phyloP scores from a whole-genome alignment of 2,329 filamentous ascomycete genomes.

The Alternaria dauci region DNA sequence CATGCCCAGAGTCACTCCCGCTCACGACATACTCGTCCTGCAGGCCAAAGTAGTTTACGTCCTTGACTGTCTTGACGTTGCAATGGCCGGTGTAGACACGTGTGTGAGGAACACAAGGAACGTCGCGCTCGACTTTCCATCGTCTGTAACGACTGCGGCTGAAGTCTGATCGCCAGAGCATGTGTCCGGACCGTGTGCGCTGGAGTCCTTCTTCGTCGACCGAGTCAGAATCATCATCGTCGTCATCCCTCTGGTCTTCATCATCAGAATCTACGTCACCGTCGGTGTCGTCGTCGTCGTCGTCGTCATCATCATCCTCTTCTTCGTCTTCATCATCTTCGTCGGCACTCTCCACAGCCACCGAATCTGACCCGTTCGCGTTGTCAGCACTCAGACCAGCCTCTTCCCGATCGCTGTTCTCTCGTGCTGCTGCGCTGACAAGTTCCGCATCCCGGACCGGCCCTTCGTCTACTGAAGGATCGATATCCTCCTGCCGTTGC shows the following conservation, averaged over 20 bases:
- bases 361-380: constrained; percentile 1
- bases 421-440: constrained; percentile 26
- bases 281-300: constrained; percentile 35
- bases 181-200: constrained; percentile 49
- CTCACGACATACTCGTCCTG: constrained; percentile 74
- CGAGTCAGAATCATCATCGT: constrained; percentile 37
- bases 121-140: constrained; percentile 62
- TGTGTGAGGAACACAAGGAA: constrained; percentile 65
- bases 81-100: constrained; percentile 70
- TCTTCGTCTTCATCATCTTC: constrained; percentile 41
- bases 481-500: constrained; percentile 57
- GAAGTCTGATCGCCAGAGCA: constrained; percentile 60
- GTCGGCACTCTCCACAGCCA: neutral
- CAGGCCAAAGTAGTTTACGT: constrained; percentile 73
- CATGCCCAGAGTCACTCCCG: constrained; percentile 70
- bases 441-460: constrained; percentile 48
- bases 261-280: constrained; percentile 38
- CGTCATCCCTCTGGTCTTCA: constrained; percentile 44
- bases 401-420: constrained; percentile 16
- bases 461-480: constrained; percentile 57
- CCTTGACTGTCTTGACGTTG: constrained; percentile 73
- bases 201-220: constrained; percentile 43
- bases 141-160: constrained; percentile 55
- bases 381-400: constrained; percentile 11
- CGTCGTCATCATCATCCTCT: constrained; percentile 39